Conservation (phyloP, 352 stramenopile species). For the Phytophthora europaea region DNA sequence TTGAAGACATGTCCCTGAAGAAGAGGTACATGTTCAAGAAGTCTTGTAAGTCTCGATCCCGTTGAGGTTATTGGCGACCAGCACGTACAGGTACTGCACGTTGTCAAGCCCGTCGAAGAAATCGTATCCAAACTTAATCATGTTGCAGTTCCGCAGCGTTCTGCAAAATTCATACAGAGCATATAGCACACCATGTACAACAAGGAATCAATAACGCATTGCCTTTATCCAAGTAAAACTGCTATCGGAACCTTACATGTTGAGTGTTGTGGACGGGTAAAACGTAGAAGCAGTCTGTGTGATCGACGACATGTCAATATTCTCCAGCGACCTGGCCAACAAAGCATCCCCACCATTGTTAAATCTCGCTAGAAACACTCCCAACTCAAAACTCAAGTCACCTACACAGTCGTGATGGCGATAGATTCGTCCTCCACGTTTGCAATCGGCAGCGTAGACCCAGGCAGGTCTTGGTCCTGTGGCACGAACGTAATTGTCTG, state of each 20-base stretch:
- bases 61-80: not conserved
- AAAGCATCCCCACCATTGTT: not conserved
- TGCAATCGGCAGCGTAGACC: conserved; percentile 34
- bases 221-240: not conserved
- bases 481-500: conserved; percentile 40
- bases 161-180: conserved; percentile 19
- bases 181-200: not conserved
- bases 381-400: not conserved
- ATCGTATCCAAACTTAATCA: conserved; percentile 47
- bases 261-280: conserved; percentile 36
- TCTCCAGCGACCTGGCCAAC: conserved; percentile 30
- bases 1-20: conserved; percentile 52
- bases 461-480: conserved; percentile 37
- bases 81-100: conserved; percentile 44
- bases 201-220: not conserved
- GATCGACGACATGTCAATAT: conserved; percentile 45
- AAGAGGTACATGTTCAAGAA: not conserved
- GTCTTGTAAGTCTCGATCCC: not conserved
- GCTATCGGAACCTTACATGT: conserved; percentile 26
- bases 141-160: conserved; percentile 57
- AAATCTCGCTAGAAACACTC: not conserved
- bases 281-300: conserved; percentile 39
- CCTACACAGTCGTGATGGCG: conserved; percentile 38
- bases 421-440: conserved; percentile 20
- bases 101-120: conserved; percentile 38